A percentile compares a stretch with the other conserved stretches of the same genome.
Evolutionary conservation across 2,329 filamentous ascomycete species (phyloP).

Genomic region (Verticillium albo-atrum): DNA sequence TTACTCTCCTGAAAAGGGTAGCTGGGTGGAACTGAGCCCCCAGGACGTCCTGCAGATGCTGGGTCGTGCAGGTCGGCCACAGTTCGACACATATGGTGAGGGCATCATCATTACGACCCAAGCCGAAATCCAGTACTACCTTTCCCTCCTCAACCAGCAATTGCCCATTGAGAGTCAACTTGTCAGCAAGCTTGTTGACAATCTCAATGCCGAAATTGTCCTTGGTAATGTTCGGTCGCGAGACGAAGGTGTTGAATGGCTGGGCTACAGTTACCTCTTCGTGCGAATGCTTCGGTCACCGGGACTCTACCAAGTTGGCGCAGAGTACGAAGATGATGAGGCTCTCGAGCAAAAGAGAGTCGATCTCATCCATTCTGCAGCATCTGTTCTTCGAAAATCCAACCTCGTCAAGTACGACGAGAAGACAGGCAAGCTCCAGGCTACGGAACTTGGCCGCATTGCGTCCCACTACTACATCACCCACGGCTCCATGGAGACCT

Average conservation of each 20-base stretch:
- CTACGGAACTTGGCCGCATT: conserved; percentile 91
- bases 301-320: conserved; percentile 89
- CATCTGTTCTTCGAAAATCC: conserved; percentile 78
- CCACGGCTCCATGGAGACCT: conserved; percentile 92
- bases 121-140: conserved; percentile 91
- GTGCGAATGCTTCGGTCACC: conserved; percentile 96
- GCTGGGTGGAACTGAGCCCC: conserved; percentile 95
- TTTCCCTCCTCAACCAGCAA: conserved; percentile 95
- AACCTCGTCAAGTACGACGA: conserved; percentile 94
- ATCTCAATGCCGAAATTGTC: conserved; percentile 93
- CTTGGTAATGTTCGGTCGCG: conserved; percentile 86
- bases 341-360: conserved; percentile 93
- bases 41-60: conserved; percentile 99
- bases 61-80: conserved; percentile 90
- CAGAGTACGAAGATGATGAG: conserved; percentile 91
- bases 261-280: conserved; percentile 96
- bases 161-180: conserved; percentile 96
- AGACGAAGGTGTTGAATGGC: conserved; percentile 97
- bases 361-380: conserved; percentile 94
- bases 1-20: conserved; percentile 97
- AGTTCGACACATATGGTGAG: conserved; percentile 96
- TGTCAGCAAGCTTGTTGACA: conserved; percentile 88
- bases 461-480: conserved; percentile 99
- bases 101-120: conserved; percentile 98
- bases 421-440: conserved; percentile 80